These are phyloP conservation scores for Kwoniella dejecticola DNA, from an alignment of 768 basidiomycete species.

Conservation along the genomic window DNA sequence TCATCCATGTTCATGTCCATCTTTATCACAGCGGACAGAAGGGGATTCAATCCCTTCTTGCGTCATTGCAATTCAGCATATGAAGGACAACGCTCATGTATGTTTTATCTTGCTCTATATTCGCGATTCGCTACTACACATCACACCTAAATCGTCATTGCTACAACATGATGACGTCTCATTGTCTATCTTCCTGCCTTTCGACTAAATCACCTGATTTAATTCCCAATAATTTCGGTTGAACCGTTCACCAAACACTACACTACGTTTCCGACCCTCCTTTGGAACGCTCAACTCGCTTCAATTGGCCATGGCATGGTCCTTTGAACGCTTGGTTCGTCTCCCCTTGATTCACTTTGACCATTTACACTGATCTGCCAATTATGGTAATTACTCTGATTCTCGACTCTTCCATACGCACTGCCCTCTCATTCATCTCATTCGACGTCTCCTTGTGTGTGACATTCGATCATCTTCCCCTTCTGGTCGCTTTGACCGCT, in stretches of 20 bases:
- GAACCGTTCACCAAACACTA: background rate
- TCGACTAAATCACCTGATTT: background rate
- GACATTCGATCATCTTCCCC: background rate
- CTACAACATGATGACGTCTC: background rate
- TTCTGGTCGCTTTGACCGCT: constrained; percentile 15
- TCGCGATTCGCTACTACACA: background rate
- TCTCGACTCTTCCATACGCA: background rate
- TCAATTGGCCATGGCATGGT: no score
- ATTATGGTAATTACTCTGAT: no score
- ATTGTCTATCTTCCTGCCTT: background rate
- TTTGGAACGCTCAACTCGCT: background rate
- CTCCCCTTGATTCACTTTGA: background rate
- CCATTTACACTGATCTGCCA: no score
- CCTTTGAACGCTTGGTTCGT: background rate
- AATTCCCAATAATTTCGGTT: background rate
- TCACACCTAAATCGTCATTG: background rate
- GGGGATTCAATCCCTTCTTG: no score
- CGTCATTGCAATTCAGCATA: no score
- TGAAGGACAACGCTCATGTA: constrained; percentile 3
- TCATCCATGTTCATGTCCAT: background rate
- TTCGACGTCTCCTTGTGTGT: background rate
- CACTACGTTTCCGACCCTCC: constrained; percentile 11
- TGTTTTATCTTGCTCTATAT: background rate
- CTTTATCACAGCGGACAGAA: no score
- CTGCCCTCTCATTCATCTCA: constrained; percentile 1